phyloP scores from a whole-genome alignment of 2,329 filamentous ascomycete genomes.

The Penicillium thymicola region DNA sequence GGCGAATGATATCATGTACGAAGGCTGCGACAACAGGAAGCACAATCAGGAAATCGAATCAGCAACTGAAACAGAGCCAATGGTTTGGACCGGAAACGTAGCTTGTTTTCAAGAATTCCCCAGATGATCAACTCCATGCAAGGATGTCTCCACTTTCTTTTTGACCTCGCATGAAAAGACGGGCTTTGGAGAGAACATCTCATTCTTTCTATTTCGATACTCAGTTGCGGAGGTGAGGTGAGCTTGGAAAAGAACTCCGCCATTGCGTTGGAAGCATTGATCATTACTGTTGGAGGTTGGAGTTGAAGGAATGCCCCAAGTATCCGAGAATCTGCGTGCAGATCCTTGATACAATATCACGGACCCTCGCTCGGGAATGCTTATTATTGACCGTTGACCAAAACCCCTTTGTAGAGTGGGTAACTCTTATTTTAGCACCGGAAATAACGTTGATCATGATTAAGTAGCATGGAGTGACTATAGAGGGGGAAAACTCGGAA shows the following conservation, averaged over 20 bases:
- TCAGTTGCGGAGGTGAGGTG: background rate
- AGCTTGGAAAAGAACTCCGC: background rate
- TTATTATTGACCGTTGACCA: background rate
- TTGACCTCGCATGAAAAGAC: background rate
- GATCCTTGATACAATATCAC: constrained; percentile 4
- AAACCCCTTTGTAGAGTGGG: background rate
- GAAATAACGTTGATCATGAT: background rate
- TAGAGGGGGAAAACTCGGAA: background rate
- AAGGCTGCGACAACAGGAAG: background rate
- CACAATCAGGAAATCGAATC: background rate
- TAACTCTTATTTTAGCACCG: background rate
- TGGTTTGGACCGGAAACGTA: constrained; percentile 4
- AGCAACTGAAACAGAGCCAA: constrained; percentile 15
- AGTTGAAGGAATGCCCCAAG: background rate
- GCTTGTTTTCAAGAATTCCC: constrained; percentile 11
- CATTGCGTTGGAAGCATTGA: background rate
- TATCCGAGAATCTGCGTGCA: constrained; percentile 3
- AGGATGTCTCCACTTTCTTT: constrained; percentile 16
- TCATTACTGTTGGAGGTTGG: background rate
- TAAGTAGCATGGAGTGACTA: background rate
- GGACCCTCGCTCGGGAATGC: constrained; percentile 4
- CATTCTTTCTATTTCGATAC: background rate
- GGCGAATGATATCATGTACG: background rate
- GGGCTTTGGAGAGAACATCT: background rate
- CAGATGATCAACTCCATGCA: constrained; percentile 17